Conservation (phyloP, 2,329 filamentous ascomycete species). For the Penicillium brevicompactum region DNA sequence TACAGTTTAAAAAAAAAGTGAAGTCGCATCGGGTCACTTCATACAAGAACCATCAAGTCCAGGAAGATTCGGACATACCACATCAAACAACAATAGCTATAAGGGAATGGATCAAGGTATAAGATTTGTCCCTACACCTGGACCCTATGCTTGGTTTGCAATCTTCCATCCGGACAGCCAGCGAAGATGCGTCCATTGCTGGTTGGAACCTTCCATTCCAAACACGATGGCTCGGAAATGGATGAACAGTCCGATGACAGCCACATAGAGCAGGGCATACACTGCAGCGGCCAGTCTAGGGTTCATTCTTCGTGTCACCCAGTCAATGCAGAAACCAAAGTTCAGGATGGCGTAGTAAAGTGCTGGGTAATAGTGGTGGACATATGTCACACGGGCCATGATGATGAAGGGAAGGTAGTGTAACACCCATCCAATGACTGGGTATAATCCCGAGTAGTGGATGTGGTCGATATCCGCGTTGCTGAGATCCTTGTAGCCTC, state of each 20-base stretch:
- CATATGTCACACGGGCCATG: conserved; percentile 98
- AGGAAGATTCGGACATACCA: neutral
- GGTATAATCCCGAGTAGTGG: conserved; percentile 90
- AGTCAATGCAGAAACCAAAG: conserved; percentile 86
- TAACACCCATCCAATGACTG: conserved; percentile 88
- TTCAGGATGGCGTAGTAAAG: conserved; percentile 94
- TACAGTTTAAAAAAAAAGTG: neutral
- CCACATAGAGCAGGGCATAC: conserved; percentile 74
- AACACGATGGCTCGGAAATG: conserved; percentile 93
- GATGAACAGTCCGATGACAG: conserved; percentile 79
- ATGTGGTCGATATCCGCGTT: conserved; percentile 85
- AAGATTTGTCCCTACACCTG: neutral
- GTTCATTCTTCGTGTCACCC: conserved; percentile 69
- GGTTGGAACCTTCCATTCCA: conserved; percentile 85
- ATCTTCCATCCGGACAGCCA: conserved; percentile 91
- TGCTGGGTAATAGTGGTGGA: conserved; percentile 98
- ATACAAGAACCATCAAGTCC: conserved; percentile 1
- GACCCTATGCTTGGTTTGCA: conserved; percentile 54
- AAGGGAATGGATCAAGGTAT: neutral
- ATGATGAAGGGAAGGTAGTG: conserved; percentile 95
- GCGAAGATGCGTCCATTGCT: conserved; percentile 86
- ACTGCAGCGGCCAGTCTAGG: conserved; percentile 65
- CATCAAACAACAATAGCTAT: neutral
- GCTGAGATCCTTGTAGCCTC: conserved; percentile 83
- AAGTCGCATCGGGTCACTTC: neutral